phyloP scores from a whole-genome alignment of 2,329 filamentous ascomycete genomes.

The Alternaria dauci region DNA sequence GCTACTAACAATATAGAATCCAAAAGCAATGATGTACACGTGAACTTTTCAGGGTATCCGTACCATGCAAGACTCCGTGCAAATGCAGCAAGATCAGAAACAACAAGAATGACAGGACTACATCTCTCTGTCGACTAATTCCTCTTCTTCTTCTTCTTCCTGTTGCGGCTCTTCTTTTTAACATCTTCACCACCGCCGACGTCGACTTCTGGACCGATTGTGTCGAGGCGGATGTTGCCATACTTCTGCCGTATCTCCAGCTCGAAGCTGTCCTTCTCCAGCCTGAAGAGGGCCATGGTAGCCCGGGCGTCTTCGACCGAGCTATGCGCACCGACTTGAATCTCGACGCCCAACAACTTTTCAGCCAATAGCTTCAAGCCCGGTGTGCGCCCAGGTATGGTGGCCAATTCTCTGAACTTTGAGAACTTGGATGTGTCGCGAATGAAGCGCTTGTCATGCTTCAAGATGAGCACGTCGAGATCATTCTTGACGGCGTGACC shows the following conservation, averaged over 20 bases:
- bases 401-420: constrained; percentile 74
- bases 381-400: constrained; percentile 69
- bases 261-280: constrained; percentile 86
- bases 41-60: constrained; percentile 29
- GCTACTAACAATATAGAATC: neutral
- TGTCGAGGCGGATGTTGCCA: constrained; percentile 38
- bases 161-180: constrained; percentile 47
- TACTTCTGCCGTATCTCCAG: constrained; percentile 76
- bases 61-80: constrained; percentile 28
- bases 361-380: constrained; percentile 68
- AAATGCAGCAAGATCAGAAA: constrained; percentile 21
- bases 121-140: constrained; percentile 14
- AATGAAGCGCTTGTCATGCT: constrained; percentile 78
- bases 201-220: constrained; percentile 30
- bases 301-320: constrained; percentile 81
- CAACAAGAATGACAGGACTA: neutral
- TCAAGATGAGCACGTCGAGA: constrained; percentile 75
- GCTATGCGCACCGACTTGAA: constrained; percentile 68
- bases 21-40: neutral
- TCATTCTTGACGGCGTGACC: constrained; percentile 87
- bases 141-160: constrained; percentile 52
- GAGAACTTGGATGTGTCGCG: constrained; percentile 84
- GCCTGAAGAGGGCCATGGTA: constrained; percentile 87
- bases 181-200: constrained; percentile 30
- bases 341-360: constrained; percentile 65